phyloP scores from a whole-genome alignment of 495 filamentous ascomycete species.

The Podospora australis region DNA sequence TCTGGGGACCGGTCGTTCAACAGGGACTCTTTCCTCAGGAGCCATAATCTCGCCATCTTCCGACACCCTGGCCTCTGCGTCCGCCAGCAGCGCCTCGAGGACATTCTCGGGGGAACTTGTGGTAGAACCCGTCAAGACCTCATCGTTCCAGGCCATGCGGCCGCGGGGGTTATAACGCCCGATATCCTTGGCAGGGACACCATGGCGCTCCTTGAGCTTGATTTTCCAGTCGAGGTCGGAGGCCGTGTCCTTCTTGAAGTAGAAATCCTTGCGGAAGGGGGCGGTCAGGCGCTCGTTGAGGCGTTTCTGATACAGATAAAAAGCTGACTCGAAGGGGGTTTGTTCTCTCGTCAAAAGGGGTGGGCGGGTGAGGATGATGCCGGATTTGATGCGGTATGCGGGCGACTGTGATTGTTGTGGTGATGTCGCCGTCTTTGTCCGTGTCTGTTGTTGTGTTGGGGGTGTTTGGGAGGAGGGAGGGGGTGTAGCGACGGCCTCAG shows the following conservation, averaged over 20 bases:
- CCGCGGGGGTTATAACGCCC: constrained; percentile 80
- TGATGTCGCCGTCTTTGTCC: neutral
- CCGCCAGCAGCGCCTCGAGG: constrained; percentile 55
- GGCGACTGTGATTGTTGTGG: constrained; percentile 10
- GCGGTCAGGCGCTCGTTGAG: constrained; percentile 87
- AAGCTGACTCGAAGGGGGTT: constrained; percentile 82
- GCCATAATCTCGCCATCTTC: constrained; percentile 55
- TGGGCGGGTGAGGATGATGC: constrained; percentile 79
- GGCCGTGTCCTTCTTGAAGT: constrained; percentile 88
- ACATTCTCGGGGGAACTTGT: constrained; percentile 52
- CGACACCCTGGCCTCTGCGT: constrained; percentile 65
- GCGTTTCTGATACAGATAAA: constrained; percentile 92
- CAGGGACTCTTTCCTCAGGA: constrained; percentile 55
- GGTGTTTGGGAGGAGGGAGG: neutral
- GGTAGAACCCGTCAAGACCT: constrained; percentile 66
- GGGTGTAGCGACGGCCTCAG: constrained; percentile 10
- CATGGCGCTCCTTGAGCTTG: constrained; percentile 65
- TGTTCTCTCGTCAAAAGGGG: constrained; percentile 80
- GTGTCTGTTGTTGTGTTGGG: constrained; percentile 4
- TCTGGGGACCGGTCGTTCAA: constrained; percentile 65
- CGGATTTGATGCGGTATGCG: constrained; percentile 64
- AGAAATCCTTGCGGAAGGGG: constrained; percentile 89
- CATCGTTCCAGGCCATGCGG: constrained; percentile 80
- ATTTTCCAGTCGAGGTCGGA: constrained; percentile 83
- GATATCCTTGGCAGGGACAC: constrained; percentile 71